phyloP scores from a whole-genome alignment of 2,329 filamentous ascomycete species.

The Colletotrichum coccodes region DNA sequence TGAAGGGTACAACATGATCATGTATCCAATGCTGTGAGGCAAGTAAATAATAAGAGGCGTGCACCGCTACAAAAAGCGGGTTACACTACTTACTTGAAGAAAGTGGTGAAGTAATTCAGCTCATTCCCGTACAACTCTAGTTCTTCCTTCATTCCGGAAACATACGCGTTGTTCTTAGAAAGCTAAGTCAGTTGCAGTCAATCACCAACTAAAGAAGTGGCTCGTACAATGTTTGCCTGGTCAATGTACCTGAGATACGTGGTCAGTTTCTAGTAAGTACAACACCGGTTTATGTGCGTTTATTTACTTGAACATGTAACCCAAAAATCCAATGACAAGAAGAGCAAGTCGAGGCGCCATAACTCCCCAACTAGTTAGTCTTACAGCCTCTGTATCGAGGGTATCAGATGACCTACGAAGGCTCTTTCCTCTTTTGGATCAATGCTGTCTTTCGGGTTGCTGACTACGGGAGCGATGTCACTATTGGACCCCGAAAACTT shows the following conservation, averaged over 20 bases:
- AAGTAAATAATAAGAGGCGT: background rate
- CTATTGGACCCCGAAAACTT: background rate
- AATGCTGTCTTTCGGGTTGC: slow-evolving; percentile 1
- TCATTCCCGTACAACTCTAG: slow-evolving; percentile 39
- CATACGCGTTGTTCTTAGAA: slow-evolving; percentile 38
- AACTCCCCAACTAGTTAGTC: background rate
- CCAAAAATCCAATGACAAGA: slow-evolving; percentile 20
- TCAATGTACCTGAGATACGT: slow-evolving; percentile 10
- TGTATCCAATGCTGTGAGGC: slow-evolving; percentile 34
- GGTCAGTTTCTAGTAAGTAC: background rate
- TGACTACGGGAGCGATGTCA: background rate
- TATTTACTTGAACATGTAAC: slow-evolving; percentile 25
- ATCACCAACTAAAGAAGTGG: fast-evolving
- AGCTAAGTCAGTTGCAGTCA: background rate
- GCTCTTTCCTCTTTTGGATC: slow-evolving; percentile 25
- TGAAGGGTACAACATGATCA: slow-evolving; percentile 39
- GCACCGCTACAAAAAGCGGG: too few species aligned
- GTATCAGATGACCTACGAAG: background rate
- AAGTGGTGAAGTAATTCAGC: slow-evolving; percentile 37
- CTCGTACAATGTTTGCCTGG: slow-evolving; percentile 19
- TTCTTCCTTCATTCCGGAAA: slow-evolving; percentile 41
- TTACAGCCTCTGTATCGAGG: fast-evolving
- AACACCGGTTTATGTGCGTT: background rate
- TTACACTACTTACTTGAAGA: slow-evolving; percentile 23
- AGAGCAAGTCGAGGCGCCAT: slow-evolving; percentile 23